Percentiles rank a stretch among this genome's conserved stretches.
These are phyloP conservation scores for Sclerotinia sclerotiorum DNA, from an alignment of 2,329 filamentous ascomycete species.

Conservation along the genomic window DNA sequence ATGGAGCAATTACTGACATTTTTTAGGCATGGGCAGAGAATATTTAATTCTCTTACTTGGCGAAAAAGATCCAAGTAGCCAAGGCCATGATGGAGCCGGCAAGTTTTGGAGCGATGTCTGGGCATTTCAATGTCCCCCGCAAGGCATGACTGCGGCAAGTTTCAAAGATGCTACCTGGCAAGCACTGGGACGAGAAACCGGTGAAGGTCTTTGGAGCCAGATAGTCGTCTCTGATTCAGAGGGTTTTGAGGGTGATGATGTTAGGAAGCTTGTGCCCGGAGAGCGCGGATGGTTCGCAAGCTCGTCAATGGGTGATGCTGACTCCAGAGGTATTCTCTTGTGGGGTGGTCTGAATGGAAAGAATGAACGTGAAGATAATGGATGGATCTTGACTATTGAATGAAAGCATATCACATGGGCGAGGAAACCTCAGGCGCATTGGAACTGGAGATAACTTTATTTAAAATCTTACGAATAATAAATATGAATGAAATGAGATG, in stretches of 20 bases:
- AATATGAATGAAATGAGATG: background rate
- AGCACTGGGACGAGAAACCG: conserved; percentile 52
- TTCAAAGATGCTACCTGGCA: conserved; percentile 56
- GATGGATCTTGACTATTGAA: conserved; percentile 61
- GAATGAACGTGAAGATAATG: conserved; percentile 57
- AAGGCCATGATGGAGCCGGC: conserved; percentile 53
- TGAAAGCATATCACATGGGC: conserved; percentile 18
- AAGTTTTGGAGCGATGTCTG: conserved; percentile 61
- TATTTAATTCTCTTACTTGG: conserved; percentile 64
- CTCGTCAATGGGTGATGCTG: conserved; percentile 56
- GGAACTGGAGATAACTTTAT: background rate
- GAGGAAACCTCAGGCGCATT: background rate
- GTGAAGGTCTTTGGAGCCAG: conserved; percentile 59
- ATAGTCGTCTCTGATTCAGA: conserved; percentile 52
- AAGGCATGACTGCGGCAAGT: conserved; percentile 55
- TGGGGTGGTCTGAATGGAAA: conserved; percentile 58
- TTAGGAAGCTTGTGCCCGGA: conserved; percentile 48
- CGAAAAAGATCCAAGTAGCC: conserved; percentile 51
- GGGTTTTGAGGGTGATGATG: conserved; percentile 47
- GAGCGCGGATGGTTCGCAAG: conserved; percentile 59
- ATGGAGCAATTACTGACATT: background rate
- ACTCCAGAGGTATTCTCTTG: conserved; percentile 58
- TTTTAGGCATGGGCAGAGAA: conserved; percentile 51
- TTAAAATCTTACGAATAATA: background rate
- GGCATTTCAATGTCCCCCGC: conserved; percentile 60